phyloP scores from a whole-genome alignment of 2,329 filamentous ascomycete species.

The Talaromyces sp. region DNA sequence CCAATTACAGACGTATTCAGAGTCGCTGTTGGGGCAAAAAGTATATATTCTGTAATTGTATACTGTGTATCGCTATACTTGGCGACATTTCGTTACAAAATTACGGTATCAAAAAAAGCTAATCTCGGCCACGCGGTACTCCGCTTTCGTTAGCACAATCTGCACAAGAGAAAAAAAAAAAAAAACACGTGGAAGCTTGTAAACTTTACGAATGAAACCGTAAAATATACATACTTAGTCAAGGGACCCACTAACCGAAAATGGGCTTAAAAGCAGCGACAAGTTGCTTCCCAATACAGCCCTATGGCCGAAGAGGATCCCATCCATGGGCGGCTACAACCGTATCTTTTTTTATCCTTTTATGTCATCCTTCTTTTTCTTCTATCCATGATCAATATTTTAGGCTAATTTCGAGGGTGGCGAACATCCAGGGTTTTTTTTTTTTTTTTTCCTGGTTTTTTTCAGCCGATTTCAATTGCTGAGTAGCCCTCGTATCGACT shows the following conservation, averaged over 20 bases:
- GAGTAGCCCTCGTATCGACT: background rate
- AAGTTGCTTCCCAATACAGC: background rate
- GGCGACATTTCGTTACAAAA: background rate
- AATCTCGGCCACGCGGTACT: background rate
- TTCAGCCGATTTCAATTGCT: no score
- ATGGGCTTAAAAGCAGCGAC: background rate
- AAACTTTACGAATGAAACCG: background rate
- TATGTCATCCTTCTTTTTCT: no score
- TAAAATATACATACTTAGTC: background rate
- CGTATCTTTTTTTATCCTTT: background rate
- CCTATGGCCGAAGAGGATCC: background rate
- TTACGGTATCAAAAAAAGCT: background rate
- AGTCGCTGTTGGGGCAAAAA: background rate
- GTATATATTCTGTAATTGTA: background rate
- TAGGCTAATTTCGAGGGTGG: background rate
- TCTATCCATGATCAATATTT: background rate
- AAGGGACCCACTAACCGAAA: background rate
- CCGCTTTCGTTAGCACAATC: background rate
- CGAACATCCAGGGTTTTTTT: background rate
- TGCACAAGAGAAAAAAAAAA: background rate
- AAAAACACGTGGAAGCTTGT: background rate
- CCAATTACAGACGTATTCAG: background rate
- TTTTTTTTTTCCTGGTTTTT: background rate
- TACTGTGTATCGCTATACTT: background rate
- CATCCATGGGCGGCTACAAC: background rate